Evolutionary conservation across 2,329 filamentous ascomycete species (phyloP).

Genomic region (Cytospora paraplurivora): DNA sequence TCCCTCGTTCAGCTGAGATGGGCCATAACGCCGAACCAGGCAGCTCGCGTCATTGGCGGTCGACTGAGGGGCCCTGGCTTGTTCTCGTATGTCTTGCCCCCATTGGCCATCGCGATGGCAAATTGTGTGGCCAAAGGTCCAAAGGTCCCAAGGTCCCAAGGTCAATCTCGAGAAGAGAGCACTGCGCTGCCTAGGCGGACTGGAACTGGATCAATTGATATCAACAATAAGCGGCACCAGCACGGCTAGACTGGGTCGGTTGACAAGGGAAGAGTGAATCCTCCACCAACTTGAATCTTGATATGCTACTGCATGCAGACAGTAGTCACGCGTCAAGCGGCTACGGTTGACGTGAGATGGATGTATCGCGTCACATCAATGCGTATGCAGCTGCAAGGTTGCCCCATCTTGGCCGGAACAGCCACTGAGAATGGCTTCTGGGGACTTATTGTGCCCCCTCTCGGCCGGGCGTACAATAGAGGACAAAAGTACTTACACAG

Average conservation of each 20-base stretch:
- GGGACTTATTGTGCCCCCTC: not conserved
- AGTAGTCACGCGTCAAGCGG: conserved; percentile 1
- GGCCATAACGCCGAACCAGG: conserved; percentile 14
- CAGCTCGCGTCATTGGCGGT: not conserved
- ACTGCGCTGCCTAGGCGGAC: too few species aligned
- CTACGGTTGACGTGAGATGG: conserved; percentile 5
- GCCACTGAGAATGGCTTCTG: not conserved
- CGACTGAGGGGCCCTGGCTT: not conserved
- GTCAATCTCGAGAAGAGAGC: too few species aligned
- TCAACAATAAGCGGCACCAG: too few species aligned
- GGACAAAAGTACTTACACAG: not conserved
- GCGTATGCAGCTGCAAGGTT: conserved; percentile 8
- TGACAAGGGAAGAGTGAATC: not conserved
- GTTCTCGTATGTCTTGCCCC: not conserved
- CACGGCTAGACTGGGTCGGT: not conserved
- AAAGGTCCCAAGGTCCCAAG: too few species aligned
- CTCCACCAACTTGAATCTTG: not conserved
- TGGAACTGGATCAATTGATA: too few species aligned
- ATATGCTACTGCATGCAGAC: not conserved
- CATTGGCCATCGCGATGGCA: not conserved
- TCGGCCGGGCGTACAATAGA: not conserved
- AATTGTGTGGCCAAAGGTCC: too few species aligned
- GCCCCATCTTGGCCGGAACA: conserved; percentile 5
- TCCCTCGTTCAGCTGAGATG: conserved; percentile 16
- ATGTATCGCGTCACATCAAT: conserved; percentile 5